A percentile compares a stretch with the other conserved stretches of the same genome.
phyloP scores from a whole-genome alignment of 495 filamentous ascomycete genomes.

The Aspergillus kassunensis region DNA sequence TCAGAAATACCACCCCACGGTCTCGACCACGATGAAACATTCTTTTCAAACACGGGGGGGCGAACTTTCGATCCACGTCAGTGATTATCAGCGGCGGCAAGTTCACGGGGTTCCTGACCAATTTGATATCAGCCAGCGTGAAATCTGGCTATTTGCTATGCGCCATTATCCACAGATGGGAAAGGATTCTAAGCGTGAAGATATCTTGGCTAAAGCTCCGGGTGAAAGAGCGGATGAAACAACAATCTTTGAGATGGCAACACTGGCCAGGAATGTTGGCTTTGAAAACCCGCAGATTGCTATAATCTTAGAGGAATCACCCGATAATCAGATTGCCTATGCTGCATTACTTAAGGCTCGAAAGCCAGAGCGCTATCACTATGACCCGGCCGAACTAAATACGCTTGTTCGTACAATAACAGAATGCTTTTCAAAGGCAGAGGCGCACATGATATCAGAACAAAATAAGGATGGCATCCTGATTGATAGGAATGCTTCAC shows the following conservation, averaged over 20 bases:
- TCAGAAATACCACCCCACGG: slow-evolving; percentile 15
- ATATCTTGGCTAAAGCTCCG: slow-evolving; percentile 15
- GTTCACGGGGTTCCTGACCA: slow-evolving; percentile 11
- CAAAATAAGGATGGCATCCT: not conserved
- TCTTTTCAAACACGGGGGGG: not conserved
- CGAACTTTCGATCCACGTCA: slow-evolving; percentile 19
- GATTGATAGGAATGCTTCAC: not conserved
- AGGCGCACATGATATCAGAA: not conserved
- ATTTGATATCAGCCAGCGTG: slow-evolving; percentile 16
- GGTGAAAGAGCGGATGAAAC: slow-evolving; percentile 21
- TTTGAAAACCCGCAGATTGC: slow-evolving; percentile 29
- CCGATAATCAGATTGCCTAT: slow-evolving; percentile 30
- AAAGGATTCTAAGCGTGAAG: slow-evolving; percentile 16
- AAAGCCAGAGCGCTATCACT: slow-evolving; percentile 26
- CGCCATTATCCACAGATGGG: slow-evolving; percentile 24
- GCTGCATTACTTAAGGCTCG: slow-evolving; percentile 29
- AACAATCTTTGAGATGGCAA: slow-evolving; percentile 25
- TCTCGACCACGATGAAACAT: slow-evolving; percentile 10
- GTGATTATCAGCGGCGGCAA: slow-evolving; percentile 16
- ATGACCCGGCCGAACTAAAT: slow-evolving; percentile 21
- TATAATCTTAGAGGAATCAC: slow-evolving; percentile 23
- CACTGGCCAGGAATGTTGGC: slow-evolving; percentile 26
- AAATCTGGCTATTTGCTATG: slow-evolving; percentile 26
- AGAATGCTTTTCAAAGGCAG: slow-evolving; percentile 16
- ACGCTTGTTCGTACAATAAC: slow-evolving; percentile 19